These are phyloP conservation scores for Litchi chinensis DNA, from an alignment of 345 rosid species.

Conservation along the genomic window DNA sequence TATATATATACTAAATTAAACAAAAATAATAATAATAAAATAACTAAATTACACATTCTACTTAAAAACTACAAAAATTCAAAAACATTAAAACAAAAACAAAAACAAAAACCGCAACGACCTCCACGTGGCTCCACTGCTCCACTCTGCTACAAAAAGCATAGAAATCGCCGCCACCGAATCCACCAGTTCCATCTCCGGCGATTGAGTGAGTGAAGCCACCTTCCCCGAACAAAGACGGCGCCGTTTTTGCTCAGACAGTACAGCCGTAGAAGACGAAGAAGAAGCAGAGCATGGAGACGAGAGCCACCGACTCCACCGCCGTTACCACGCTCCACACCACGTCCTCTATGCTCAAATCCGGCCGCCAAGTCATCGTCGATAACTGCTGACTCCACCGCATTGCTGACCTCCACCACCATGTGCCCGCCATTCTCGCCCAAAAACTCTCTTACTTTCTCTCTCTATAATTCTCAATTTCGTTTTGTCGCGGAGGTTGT, in stretches of 20 bases:
- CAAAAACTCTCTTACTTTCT: neutral
- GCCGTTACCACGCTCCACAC: conserved; percentile 73
- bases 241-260: conserved; percentile 30
- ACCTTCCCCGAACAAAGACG: neutral
- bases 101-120: no score
- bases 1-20: no score
- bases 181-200: neutral
- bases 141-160: neutral
- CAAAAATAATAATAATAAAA: no score
- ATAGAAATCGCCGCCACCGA: conserved; percentile 9
- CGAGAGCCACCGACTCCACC: conserved; percentile 83
- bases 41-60: no score
- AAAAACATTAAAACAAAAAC: no score
- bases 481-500: no score
- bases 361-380: conserved; percentile 36
- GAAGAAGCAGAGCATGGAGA: conserved; percentile 88
- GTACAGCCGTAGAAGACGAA: conserved; percentile 91
- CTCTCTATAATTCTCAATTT: neutral
- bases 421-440: conserved; percentile 36
- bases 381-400: conserved; percentile 26
- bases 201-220: neutral
- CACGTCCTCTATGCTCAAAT: conserved; percentile 57
- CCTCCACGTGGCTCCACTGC: neutral
- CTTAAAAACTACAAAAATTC: no score
- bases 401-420: conserved; percentile 32